Percentiles rank a stretch among this genome's conserved stretches.
These are phyloP conservation scores for Gaillardinia entomophila DNA, from an alignment of 805 yeast species.

Conservation along the genomic window DNA sequence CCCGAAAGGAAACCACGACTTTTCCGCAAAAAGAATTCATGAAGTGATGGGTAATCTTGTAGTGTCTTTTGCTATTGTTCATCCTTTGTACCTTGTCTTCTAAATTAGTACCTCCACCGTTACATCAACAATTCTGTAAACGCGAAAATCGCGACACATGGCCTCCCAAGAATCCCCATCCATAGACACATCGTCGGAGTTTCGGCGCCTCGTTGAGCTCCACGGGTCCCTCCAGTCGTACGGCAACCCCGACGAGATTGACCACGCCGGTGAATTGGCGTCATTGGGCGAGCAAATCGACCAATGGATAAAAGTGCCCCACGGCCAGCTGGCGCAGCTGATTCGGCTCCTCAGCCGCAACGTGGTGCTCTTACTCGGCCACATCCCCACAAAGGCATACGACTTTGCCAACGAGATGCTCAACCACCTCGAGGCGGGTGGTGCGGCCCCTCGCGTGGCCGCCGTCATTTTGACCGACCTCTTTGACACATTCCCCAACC, in stretches of 20 bases:
- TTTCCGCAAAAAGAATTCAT: too few species aligned
- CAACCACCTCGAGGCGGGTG: slow-evolving; percentile 16
- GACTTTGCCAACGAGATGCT: slow-evolving; percentile 33
- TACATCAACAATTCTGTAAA: too few species aligned
- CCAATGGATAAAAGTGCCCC: too few species aligned
- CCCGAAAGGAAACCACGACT: too few species aligned
- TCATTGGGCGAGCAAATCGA: slow-evolving; percentile 15
- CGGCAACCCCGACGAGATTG: slow-evolving; percentile 4
- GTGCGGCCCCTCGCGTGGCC: slow-evolving; percentile 16
- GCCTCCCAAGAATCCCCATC: too few species aligned
- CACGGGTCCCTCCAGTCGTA: slow-evolving; percentile 10
- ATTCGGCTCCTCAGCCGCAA: slow-evolving; percentile 24
- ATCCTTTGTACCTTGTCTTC: too few species aligned
- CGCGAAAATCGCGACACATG: too few species aligned
- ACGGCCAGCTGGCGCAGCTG: slow-evolving; percentile 11
- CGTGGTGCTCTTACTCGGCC: slow-evolving; percentile 18
- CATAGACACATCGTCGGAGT: slow-evolving; percentile 12
- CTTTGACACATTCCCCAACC: slow-evolving; percentile 31
- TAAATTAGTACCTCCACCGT: too few species aligned
- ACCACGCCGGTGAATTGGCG: slow-evolving; percentile 10
- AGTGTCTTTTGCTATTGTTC: too few species aligned
- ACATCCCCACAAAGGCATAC: slow-evolving; percentile 28
- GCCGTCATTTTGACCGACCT: slow-evolving; percentile 31
- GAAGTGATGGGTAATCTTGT: too few species aligned
- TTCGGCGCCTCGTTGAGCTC: slow-evolving; percentile 15